A percentile compares a stretch with the other conserved stretches of the same genome.
These are phyloP conservation scores for Diddensiella caesifluorescens DNA, from an alignment of 805 yeast species.

Conservation along the genomic window DNA sequence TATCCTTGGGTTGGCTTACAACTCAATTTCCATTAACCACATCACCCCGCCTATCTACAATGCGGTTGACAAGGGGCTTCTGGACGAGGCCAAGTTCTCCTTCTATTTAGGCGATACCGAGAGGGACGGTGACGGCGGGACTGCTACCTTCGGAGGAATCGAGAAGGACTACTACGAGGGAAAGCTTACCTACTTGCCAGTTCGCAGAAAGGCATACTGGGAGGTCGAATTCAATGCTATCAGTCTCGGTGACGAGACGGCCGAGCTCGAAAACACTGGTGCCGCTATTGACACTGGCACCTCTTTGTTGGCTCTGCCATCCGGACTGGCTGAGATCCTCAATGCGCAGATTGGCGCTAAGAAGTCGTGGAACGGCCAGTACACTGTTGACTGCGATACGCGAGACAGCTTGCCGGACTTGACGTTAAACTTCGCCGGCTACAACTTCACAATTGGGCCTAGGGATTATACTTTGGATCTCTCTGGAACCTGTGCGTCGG, in stretches of 20 bases:
- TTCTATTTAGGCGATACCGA: slow-evolving; percentile 82
- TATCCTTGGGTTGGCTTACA: slow-evolving; percentile 90
- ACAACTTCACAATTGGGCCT: slow-evolving; percentile 84
- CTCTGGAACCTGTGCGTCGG: slow-evolving; percentile 92
- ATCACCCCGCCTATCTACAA: slow-evolving; percentile 93
- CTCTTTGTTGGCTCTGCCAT: slow-evolving; percentile 89
- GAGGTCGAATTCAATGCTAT: slow-evolving; percentile 91
- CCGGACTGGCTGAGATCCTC: slow-evolving; percentile 90
- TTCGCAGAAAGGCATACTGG: slow-evolving; percentile 99
- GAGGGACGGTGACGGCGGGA: slow-evolving; percentile 71
- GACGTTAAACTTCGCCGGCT: slow-evolving; percentile 83
- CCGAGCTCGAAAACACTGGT: slow-evolving; percentile 75
- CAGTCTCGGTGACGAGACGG: slow-evolving; percentile 88
- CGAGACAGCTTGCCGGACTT: slow-evolving; percentile 86
- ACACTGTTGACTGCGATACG: slow-evolving; percentile 81
- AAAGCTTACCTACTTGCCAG: slow-evolving; percentile 90
- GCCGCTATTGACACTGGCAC: slow-evolving; percentile 99
- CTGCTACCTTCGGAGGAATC: slow-evolving; percentile 92
- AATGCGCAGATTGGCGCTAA: slow-evolving; percentile 96
- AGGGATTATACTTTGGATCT: slow-evolving; percentile 92
- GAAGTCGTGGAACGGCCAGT: slow-evolving; percentile 97
- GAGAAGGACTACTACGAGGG: slow-evolving; percentile 75
- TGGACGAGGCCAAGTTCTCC: slow-evolving; percentile 81
- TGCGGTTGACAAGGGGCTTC: slow-evolving; percentile 73
- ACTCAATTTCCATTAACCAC: slow-evolving; percentile 80